These are phyloP conservation scores for Botryosphaeria agaves DNA, from an alignment of 2,329 filamentous ascomycete species.

Conservation along the genomic window DNA sequence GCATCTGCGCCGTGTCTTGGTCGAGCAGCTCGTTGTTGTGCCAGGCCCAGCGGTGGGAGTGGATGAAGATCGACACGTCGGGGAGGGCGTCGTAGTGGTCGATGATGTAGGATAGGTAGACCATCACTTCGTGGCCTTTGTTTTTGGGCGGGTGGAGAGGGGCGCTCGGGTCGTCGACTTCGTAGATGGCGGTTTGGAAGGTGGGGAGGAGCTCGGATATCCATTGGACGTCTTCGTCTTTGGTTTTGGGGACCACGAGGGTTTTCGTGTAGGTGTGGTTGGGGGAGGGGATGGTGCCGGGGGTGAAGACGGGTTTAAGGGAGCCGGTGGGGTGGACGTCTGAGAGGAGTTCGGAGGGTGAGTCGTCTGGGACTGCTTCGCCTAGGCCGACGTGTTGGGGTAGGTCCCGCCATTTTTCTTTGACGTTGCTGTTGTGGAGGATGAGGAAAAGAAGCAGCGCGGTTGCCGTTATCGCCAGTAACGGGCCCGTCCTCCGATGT, in stretches of 20 bases:
- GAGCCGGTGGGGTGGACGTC: not conserved
- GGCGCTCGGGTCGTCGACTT: slow-evolving; percentile 31
- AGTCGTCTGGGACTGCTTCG: slow-evolving; percentile 9
- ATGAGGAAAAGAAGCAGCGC: slow-evolving; percentile 16
- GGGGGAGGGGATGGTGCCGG: slow-evolving; percentile 21
- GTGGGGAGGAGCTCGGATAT: slow-evolving; percentile 33
- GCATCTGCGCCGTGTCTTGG: slow-evolving; percentile 25
- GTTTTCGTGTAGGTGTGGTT: slow-evolving; percentile 34
- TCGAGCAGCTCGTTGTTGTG: slow-evolving; percentile 36
- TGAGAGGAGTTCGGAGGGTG: slow-evolving; percentile 2
- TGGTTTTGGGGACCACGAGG: slow-evolving; percentile 36
- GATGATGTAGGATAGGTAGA: slow-evolving; percentile 44
- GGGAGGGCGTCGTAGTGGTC: slow-evolving; percentile 42
- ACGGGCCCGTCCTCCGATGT: slow-evolving; percentile 12
- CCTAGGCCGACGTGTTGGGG: slow-evolving; percentile 23
- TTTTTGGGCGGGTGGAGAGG: slow-evolving; percentile 33
- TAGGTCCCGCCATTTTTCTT: slow-evolving; percentile 18
- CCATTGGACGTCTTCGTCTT: slow-evolving; percentile 35
- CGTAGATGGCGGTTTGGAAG: slow-evolving; percentile 30
- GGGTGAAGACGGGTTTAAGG: slow-evolving; percentile 7
- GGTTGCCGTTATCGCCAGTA: slow-evolving; percentile 12
- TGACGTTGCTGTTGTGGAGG: slow-evolving; percentile 15
- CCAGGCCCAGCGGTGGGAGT: slow-evolving; percentile 40
- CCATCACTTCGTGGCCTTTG: slow-evolving; percentile 45
- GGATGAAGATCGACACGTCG: slow-evolving; percentile 43